Evolutionary conservation across 2,329 filamentous ascomycete species (phyloP).

Genomic region (Trichoderma pleuroti): DNA sequence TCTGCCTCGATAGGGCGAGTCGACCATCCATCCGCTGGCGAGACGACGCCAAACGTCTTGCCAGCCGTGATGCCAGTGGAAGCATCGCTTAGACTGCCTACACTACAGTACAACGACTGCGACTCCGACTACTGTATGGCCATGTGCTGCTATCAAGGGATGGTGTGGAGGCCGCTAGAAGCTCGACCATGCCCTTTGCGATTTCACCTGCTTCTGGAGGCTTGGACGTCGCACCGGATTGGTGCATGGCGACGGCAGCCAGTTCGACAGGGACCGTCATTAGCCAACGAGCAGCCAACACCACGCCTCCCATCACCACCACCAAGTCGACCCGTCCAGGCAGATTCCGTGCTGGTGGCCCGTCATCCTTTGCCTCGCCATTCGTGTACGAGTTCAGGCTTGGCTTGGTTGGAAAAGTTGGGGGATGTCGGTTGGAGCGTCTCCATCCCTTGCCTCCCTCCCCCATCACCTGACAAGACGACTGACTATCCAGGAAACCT

Average conservation of each 20-base stretch:
- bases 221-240: slow-evolving; percentile 12
- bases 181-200: slow-evolving; percentile 14
- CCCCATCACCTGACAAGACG: slow-evolving; percentile 7
- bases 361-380: slow-evolving; percentile 12
- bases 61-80: slow-evolving; percentile 7
- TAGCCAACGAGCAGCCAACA: slow-evolving; percentile 13
- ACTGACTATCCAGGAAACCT: neutral
- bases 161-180: neutral
- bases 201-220: slow-evolving; percentile 16
- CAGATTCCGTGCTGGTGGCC: neutral
- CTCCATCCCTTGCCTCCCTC: neutral
- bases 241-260: slow-evolving; percentile 7
- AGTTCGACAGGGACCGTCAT: neutral
- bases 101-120: neutral
- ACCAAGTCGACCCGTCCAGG: neutral
- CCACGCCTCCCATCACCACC: neutral
- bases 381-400: neutral
- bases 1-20: slow-evolving; percentile 15
- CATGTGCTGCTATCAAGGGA: slow-evolving; percentile 15
- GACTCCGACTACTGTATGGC: neutral
- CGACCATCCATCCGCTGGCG: neutral
- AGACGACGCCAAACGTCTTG: slow-evolving; percentile 5
- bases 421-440: neutral
- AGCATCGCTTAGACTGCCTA: neutral
- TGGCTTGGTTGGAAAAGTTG: neutral